A percentile compares a stretch with the other conserved stretches of the same genome.
phyloP scores from a whole-genome alignment of 768 basidiomycete genomes.

The Calocybe cyanea region DNA sequence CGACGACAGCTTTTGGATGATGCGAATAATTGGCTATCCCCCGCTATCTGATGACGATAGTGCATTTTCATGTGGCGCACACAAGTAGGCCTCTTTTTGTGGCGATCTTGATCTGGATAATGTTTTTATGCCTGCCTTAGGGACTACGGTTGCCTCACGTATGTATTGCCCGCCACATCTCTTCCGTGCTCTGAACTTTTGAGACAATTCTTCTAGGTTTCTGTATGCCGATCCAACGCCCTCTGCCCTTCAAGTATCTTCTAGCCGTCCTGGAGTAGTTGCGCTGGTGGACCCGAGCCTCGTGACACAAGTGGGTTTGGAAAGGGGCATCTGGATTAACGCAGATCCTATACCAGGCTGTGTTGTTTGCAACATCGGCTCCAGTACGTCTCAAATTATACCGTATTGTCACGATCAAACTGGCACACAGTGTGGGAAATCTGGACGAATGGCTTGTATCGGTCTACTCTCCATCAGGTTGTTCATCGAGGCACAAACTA shows the following conservation, averaged over 20 bases:
- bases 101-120: background rate
- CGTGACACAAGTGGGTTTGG: slow-evolving; percentile 48
- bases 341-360: slow-evolving; percentile 83
- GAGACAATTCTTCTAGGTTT: slow-evolving; percentile 42
- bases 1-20: slow-evolving; percentile 86
- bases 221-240: slow-evolving; percentile 78
- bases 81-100: slow-evolving; percentile 52
- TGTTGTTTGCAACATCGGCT: slow-evolving; percentile 88
- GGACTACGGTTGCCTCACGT: slow-evolving; percentile 93
- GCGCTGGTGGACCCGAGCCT: slow-evolving; percentile 29
- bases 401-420: too few relatives aligned
- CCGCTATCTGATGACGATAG: slow-evolving; percentile 76
- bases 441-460: slow-evolving; percentile 85
- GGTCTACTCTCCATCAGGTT: slow-evolving; percentile 85
- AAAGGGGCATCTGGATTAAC: slow-evolving; percentile 72
- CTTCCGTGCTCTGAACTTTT: background rate
- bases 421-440: slow-evolving; percentile 92
- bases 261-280: slow-evolving; percentile 36
- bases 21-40: slow-evolving; percentile 88
- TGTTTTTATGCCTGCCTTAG: slow-evolving; percentile 32
- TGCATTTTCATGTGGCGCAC: slow-evolving; percentile 87
- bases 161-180: slow-evolving; percentile 24
- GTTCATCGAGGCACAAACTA: slow-evolving; percentile 75
- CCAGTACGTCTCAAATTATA: too few relatives aligned
- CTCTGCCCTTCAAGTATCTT: slow-evolving; percentile 79